Conservation (phyloP, 192 early-diverging fungal genomes). For the Lobosporangium transversale region DNA sequence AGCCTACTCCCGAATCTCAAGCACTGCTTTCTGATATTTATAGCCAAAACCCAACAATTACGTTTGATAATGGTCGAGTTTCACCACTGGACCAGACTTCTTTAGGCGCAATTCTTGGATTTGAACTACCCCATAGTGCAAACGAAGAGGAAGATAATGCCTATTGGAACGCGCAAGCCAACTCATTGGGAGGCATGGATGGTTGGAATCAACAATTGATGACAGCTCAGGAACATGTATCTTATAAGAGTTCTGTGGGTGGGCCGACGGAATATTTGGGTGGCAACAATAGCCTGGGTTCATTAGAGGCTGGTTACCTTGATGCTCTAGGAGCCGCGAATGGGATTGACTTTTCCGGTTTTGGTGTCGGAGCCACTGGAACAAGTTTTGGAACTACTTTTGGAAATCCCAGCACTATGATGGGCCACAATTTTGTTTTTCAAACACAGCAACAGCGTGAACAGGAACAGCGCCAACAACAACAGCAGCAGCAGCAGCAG, state of each 20-base stretch:
- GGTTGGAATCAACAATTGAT: conserved; percentile 53
- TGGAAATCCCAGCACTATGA: conserved; percentile 15
- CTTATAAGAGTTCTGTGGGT: conserved; percentile 41
- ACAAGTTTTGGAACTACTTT: conserved; percentile 15
- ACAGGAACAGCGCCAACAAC: conserved; percentile 33
- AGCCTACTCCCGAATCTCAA: conserved; percentile 33
- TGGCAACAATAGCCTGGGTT: conserved; percentile 47
- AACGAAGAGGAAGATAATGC: conserved; percentile 52
- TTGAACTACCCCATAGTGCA: conserved; percentile 46
- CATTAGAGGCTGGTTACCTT: conserved; percentile 35
- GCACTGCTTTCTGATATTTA: conserved; percentile 45
- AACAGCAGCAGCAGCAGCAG: conserved; percentile 23
- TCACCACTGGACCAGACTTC: conserved; percentile 49
- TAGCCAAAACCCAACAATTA: conserved; percentile 48
- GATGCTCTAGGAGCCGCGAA: conserved; percentile 16
- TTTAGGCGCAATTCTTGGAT: conserved; percentile 46
- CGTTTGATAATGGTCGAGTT: conserved; percentile 40
- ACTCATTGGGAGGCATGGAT: conserved; percentile 50
- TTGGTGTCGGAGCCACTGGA: conserved; percentile 47
- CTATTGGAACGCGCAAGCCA: conserved; percentile 52
- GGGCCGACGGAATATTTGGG: conserved; percentile 43
- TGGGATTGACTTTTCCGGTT: conserved; percentile 49
- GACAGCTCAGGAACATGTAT: conserved; percentile 48
- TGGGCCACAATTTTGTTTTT: conserved; percentile 32
- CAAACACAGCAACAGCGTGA: conserved; percentile 33